Evolutionary conservation across 1,284 basidiomycete species (phyloP), one percentile per base, ranked within the genome.

Genomic region (Moesziomyces aphidis): DNA sequence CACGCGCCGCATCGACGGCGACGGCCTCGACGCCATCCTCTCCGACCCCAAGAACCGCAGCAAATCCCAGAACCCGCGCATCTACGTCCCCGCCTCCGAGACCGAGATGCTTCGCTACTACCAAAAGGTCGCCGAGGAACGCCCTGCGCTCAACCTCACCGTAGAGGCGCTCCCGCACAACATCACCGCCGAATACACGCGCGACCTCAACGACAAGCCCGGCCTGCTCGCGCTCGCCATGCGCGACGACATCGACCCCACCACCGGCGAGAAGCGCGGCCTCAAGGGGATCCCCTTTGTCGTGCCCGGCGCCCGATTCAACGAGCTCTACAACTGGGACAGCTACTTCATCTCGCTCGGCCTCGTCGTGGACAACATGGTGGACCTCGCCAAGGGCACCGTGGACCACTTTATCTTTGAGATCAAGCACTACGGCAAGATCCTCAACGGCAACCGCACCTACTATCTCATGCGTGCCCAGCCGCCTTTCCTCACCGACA

Each of bases 351-450:
- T 96, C 82, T 89, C 92, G 15, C 90, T 99, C 26, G 96, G 96
- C 36, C 89, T 99, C 7, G 90, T 99, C 22, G 93, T 97, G 24
- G 96, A 99, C 85, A 95, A 94, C 28, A 91, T 95, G 81, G 89
- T 97, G 45, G 90, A 91, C 72, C 92, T 98, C 89, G 96, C 96
- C 9, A 94, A 94, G 86, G 93, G 93, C 77, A 95, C 97, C 89
- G 94, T 98, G 50, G 96, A 98, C 71, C 96, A 99, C 85, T 99
- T 97, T 86, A 92, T 97, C 82, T 99, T 99, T 85, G 94, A 99
- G 88, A 97, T 99, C 88, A 94, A 91, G 86, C 93, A 97, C 86
- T 97, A 97, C 85, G 92, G 92, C 87, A 97, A 96, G 85, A 81
- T 85, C 46, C 68, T 84, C 59, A 84, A 85, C 73, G 83, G 81